Evolutionary conservation across 2,329 filamentous ascomycete species (phyloP).

Genomic region (Aspergillus pseudonomiae): DNA sequence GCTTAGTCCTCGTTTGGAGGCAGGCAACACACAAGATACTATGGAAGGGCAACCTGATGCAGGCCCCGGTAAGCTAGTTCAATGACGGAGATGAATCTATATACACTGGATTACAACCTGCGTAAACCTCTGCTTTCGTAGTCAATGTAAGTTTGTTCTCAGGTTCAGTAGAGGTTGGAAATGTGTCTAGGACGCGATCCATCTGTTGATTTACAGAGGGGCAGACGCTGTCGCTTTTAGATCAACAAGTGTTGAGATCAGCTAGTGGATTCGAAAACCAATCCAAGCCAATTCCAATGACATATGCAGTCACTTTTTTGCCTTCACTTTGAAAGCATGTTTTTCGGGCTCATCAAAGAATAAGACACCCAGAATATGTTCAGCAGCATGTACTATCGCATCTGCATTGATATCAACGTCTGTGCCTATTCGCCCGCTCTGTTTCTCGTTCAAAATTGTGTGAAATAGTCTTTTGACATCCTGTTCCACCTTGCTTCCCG

Average conservation of each 20-base stretch:
- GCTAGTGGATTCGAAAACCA: not conserved
- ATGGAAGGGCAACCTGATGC: not conserved
- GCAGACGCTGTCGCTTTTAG: not conserved
- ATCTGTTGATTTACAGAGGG: not conserved
- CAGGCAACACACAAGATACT: not conserved
- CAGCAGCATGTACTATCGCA: slow-evolving; percentile 38
- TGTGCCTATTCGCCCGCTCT: slow-evolving; percentile 3
- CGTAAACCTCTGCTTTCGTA: not conserved
- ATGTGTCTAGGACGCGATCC: not conserved
- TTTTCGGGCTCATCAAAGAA: slow-evolving; percentile 25
- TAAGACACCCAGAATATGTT: slow-evolving; percentile 38
- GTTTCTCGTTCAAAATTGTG: slow-evolving; percentile 33
- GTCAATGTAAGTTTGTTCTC: not conserved
- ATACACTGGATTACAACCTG: not conserved
- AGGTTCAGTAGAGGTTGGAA: too few relatives aligned
- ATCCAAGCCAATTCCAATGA: not conserved
- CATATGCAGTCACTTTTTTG: not conserved
- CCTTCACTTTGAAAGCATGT: not conserved
- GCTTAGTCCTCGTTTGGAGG: not conserved
- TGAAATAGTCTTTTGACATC: slow-evolving; percentile 44
- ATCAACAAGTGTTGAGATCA: not conserved
- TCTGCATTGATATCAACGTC: slow-evolving; percentile 26
- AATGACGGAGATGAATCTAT: not conserved
- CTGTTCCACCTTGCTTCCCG: slow-evolving; percentile 36
- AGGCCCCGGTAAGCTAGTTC: slow-evolving; percentile 2